Evolutionary conservation across 1,139 yeast genomes (phyloP), one percentile per base, ranked within the genome.

Genomic region (Geotrichum restrictum): DNA sequence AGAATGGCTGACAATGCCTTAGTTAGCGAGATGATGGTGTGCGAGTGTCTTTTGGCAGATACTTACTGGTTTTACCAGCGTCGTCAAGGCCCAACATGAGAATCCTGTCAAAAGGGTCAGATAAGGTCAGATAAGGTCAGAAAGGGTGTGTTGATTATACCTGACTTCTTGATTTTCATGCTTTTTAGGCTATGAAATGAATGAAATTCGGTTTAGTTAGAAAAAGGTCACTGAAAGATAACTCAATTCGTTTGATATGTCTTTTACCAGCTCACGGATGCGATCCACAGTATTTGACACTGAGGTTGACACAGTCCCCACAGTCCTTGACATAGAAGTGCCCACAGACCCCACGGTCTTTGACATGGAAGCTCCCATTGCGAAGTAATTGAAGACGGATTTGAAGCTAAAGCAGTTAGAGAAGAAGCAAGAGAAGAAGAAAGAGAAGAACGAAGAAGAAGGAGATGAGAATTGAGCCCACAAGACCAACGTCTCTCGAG

Each of bases 41-140:
- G n/a, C n/a, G n/a, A n/a, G n/a, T n/a, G n/a, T n/a, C n/a, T n/a
- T n/a, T n/a, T n/a, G n/a, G n/a, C n/a, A 44, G 24, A n/a, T 38
- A 70, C 75, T 56, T 67, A 73, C 85, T 87, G 13, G 96, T 88
- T 69, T 88, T 88, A 49, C 96, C 96, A 3, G 96, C 96, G 61
- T 88, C 88, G 68, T 88, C 96, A 59, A 89, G 77, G 14, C 97
- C 97, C 59, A 89, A 78, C 96, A 89, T 88, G 61, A 89, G 77
- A 66, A 89, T 84, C 67, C 94, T 73, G 49, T 11, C 13, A 11
- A 14, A 16, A 13, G 5, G 19, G 33, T 45, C 10, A 45, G 27
- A 14, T 27, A 16, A 14, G 7, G 27, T 38, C 43, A 31, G n/a
- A 14, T 11, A 29, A 13, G 22, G 22, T 6, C 16, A n/a, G 11